Percentiles rank a stretch among this genome's conserved stretches.
These are phyloP conservation scores for Ascoidea rubescens DNA, from an alignment of 805 yeast species.

Conservation along the genomic window DNA sequence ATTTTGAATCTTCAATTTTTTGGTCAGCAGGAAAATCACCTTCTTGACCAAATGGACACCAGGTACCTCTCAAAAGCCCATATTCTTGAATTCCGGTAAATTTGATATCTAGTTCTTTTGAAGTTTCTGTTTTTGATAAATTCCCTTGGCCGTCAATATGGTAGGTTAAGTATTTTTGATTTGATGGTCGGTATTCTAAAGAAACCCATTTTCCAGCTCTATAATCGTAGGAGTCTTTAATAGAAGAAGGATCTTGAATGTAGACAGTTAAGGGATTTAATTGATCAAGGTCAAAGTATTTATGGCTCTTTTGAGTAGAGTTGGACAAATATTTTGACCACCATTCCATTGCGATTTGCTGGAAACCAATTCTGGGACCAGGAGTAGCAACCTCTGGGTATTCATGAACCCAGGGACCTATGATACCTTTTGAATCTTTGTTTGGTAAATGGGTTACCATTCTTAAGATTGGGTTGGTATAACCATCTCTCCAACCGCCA, in stretches of 20 bases:
- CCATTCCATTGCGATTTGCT: conserved; percentile 27
- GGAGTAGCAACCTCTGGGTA: conserved; percentile 35
- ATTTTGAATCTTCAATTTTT: conserved; percentile 26
- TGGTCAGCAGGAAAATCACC: conserved; percentile 35
- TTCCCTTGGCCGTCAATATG: conserved; percentile 7
- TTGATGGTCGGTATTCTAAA: conserved; percentile 3
- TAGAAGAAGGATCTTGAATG: conserved; percentile 27
- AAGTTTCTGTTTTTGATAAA: conserved; percentile 3
- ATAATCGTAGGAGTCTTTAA: conserved; percentile 22
- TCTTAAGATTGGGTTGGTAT: conserved; percentile 29
- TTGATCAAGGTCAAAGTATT: conserved; percentile 16
- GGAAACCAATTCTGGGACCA: conserved; percentile 29
- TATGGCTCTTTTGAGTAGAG: conserved; percentile 12
- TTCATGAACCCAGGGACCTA: conserved; percentile 38
- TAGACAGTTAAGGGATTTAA: conserved; percentile 20
- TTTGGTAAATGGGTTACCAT: conserved; percentile 27
- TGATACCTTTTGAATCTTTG: conserved; percentile 17
- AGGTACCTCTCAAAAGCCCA: conserved; percentile 30
- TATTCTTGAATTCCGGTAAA: conserved; percentile 24
- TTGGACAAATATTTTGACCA: conserved; percentile 24
- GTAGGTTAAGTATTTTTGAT: conserved; percentile 9
- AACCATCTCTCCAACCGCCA: conserved; percentile 37
- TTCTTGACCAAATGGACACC: conserved; percentile 30
- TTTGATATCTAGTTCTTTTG: conserved; percentile 7
- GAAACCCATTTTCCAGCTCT: conserved; percentile 29